Evolutionary conservation across 495 filamentous ascomycete genomes (phyloP), one percentile per base, ranked within the genome.

Genomic region (Annulohypoxylon maeteangense): DNA sequence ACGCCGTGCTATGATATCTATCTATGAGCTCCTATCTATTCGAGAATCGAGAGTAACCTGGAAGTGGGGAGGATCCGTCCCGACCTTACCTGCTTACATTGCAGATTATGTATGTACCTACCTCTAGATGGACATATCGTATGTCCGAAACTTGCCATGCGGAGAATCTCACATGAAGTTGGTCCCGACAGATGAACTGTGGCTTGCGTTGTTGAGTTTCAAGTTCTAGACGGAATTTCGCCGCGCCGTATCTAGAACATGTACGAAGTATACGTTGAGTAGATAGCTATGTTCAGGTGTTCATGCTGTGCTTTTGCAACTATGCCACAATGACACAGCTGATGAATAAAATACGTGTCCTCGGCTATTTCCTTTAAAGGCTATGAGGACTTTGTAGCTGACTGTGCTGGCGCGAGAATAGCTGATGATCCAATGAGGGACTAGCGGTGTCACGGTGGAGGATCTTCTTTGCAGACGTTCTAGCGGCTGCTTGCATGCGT

Each of bases 61-160:
- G 7, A 14, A 48, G 66, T 64, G 67, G 67, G 59, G 59, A 64
- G 67, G 53, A 58, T 58, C 59, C 59, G 67, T 50, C 53, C 67
- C 54, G 54, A 56, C 53, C 18, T 27, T 29, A 56, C 10, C 20
- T 57, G 34, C 54, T 57, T 54, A 54, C 50, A 34, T 32, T 20
- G 20, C n/a, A 53, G 23, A 53, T 53, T n/a, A 53, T 12, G 45
- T 29, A 51, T 23, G 12, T 51, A 25, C 20, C 22, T 50, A 14
- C 2, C 12, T 34, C 36, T 14, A 10, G 12, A 25, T 38, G 54
- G 54, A 25, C 36, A 55, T 68, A 61, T 44, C 18, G 36, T 55
- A 68, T 68, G 57, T 68, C 64, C 55, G 64, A 67, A 44, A 45
- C 2, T 4, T 60, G 31, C 44, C 25, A 60, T 47, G 44, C 42